These are phyloP conservation scores for Zygoascus bituminiphila DNA, from an alignment of 805 yeast species.

Conservation along the genomic window DNA sequence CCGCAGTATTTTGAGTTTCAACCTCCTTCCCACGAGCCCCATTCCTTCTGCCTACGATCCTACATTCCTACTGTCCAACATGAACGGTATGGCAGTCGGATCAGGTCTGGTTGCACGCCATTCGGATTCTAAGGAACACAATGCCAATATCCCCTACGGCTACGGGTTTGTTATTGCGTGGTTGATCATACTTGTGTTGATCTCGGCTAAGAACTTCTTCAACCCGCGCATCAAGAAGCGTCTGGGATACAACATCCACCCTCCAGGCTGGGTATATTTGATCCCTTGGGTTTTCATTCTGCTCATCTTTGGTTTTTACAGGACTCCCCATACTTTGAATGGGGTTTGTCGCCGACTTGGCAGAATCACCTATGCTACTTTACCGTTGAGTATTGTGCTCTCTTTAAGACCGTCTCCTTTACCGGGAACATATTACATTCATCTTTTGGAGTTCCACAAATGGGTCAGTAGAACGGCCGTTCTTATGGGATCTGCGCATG, in stretches of 20 bases:
- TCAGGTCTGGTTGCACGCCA: background rate
- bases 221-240: background rate
- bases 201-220: conserved; percentile 2
- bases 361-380: conserved; percentile 60
- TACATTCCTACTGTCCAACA: background rate
- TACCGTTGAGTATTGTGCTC: conserved; percentile 69
- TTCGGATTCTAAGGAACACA: conserved; percentile 13
- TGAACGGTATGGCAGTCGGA: background rate
- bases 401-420: conserved; percentile 80
- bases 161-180: conserved; percentile 12
- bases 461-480: conserved; percentile 81
- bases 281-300: conserved; percentile 8
- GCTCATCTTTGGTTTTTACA: conserved; percentile 45
- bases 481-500: conserved; percentile 56
- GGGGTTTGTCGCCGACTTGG: conserved; percentile 73
- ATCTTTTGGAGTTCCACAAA: conserved; percentile 73
- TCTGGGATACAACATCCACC: conserved; percentile 2
- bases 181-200: conserved; percentile 4
- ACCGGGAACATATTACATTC: conserved; percentile 65
- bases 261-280: conserved; percentile 3
- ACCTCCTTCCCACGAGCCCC: background rate
- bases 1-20: background rate
- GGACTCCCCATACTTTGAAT: conserved; percentile 34
- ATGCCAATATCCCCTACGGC: conserved; percentile 17
- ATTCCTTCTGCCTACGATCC: background rate